phyloP scores from a whole-genome alignment of 306 rosid species.

The Dalbergia cultrata region DNA sequence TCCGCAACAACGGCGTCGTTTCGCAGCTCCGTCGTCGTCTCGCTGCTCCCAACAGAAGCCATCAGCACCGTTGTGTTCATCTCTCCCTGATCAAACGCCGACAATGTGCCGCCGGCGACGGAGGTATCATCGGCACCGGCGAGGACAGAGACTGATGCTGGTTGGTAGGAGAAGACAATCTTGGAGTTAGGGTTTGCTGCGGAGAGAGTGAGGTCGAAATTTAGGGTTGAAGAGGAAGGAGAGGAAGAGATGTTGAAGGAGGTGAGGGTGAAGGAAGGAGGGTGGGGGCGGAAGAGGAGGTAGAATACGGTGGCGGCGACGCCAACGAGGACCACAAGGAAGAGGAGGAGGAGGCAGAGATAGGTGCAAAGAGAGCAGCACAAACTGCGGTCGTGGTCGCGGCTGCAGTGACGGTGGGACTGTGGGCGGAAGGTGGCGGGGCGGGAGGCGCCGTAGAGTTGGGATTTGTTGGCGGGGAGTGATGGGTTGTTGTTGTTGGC shows the following conservation, averaged over 20 bases:
- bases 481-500: slow-evolving; percentile 41
- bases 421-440: slow-evolving; percentile 80
- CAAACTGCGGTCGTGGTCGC: slow-evolving; percentile 63
- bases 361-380: slow-evolving; percentile 73
- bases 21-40: too few species aligned
- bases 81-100: too few species aligned
- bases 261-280: slow-evolving; percentile 50
- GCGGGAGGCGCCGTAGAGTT: slow-evolving; percentile 39
- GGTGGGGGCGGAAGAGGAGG: slow-evolving; percentile 68
- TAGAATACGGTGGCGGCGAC: slow-evolving; percentile 61
- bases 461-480: slow-evolving; percentile 57
- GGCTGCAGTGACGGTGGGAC: slow-evolving; percentile 25
- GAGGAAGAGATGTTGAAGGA: slow-evolving; percentile 49
- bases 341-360: slow-evolving; percentile 57
- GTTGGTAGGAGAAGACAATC: slow-evolving; percentile 43
- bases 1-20: too few species aligned
- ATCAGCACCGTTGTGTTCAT: too few species aligned
- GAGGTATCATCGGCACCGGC: slow-evolving; percentile 13
- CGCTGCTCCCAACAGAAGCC: too few species aligned
- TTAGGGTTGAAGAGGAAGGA: slow-evolving; percentile 10
- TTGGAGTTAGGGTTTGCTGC: slow-evolving; percentile 53
- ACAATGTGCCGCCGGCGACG: slow-evolving; percentile 36
- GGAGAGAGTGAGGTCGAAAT: slow-evolving; percentile 46
- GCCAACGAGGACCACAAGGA: slow-evolving; percentile 63
- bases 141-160: slow-evolving; percentile 43